These are phyloP conservation scores for Protomyces inouyei DNA, from an alignment of 1,139 yeast genomes.

Conservation along the genomic window DNA sequence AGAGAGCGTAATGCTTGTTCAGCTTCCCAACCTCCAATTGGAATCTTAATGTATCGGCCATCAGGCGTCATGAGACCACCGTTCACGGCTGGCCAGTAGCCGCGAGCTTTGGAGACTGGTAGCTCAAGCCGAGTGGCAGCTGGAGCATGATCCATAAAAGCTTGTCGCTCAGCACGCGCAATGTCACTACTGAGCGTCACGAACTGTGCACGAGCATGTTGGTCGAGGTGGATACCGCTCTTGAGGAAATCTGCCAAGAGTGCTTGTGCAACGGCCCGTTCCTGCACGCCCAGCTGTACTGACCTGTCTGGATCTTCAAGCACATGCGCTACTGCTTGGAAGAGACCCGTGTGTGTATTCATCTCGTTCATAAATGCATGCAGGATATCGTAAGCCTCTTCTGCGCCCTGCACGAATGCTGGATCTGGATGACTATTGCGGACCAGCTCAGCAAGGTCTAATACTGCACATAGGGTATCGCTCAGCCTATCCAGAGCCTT, in stretches of 20 bases:
- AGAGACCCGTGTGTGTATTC: constrained; percentile 76
- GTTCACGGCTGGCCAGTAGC: constrained; percentile 41
- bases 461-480: constrained; percentile 84
- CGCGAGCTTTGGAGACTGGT: constrained; percentile 40
- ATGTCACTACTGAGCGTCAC: constrained; percentile 76
- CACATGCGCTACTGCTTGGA: constrained; percentile 49
- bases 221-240: constrained; percentile 79
- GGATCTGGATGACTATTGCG: constrained; percentile 74
- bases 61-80: constrained; percentile 14
- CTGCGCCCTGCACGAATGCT: constrained; percentile 73
- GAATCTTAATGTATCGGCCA: constrained; percentile 47
- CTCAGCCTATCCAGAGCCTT: constrained; percentile 74
- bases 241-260: constrained; percentile 80
- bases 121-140: constrained; percentile 39
- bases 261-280: constrained; percentile 72
- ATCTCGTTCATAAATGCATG: constrained; percentile 90
- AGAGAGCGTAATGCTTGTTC: constrained; percentile 61
- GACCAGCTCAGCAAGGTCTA: constrained; percentile 89
- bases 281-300: constrained; percentile 56
- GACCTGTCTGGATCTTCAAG: constrained; percentile 47
- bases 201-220: constrained; percentile 60
- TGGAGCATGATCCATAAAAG: constrained; percentile 52
- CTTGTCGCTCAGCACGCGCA: constrained; percentile 75
- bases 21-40: constrained; percentile 66
- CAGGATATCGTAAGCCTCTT: constrained; percentile 79